Percentiles rank a stretch among this genome's conserved stretches.
phyloP scores from a whole-genome alignment of 2,329 filamentous ascomycete genomes.

The Talaromyces sp. region DNA sequence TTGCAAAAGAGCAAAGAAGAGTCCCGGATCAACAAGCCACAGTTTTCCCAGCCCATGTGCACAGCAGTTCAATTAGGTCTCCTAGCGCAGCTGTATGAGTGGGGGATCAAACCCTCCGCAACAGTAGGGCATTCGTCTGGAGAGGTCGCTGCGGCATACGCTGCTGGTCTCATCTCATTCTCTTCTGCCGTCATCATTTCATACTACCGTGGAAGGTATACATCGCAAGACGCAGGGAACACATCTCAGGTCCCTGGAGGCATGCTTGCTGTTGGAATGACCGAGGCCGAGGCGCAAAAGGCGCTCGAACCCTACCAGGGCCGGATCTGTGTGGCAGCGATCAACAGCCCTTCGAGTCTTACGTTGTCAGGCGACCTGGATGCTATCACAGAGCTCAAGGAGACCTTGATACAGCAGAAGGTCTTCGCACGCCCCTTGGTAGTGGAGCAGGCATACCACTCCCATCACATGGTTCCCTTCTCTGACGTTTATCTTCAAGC shows the following conservation, averaged over 20 bases:
- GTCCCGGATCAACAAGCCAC: too few species aligned
- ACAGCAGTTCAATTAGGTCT: neutral
- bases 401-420: too few species aligned
- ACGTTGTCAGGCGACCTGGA: constrained; percentile 25
- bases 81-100: neutral
- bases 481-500: too few species aligned
- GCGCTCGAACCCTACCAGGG: neutral
- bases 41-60: too few species aligned
- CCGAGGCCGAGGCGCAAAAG: constrained; percentile 10
- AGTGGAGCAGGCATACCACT: too few species aligned
- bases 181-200: neutral
- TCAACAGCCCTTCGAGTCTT: constrained; percentile 26
- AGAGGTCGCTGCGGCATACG: neutral
- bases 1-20: too few species aligned
- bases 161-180: neutral
- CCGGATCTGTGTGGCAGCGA: neutral
- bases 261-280: too few species aligned
- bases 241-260: too few species aligned
- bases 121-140: neutral
- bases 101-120: neutral
- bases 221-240: too few species aligned
- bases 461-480: too few species aligned
- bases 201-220: neutral
- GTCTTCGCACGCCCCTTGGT: too few species aligned
- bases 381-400: constrained; percentile 28